Conservation (phyloP, 2,329 filamentous ascomycete genomes). For the Fusarium sp. region DNA sequence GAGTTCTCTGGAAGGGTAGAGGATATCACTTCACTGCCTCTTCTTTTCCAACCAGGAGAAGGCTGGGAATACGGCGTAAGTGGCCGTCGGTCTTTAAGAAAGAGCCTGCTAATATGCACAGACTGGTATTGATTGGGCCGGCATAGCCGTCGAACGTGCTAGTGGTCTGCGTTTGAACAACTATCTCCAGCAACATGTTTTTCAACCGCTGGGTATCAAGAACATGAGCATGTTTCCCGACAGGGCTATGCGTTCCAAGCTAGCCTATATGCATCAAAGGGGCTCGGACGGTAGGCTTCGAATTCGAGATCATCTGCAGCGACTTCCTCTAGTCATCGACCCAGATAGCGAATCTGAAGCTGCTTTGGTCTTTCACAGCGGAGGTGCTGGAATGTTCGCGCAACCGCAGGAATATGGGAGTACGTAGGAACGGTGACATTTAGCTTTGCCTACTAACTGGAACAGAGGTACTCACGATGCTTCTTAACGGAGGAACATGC, state of each 20-base stretch:
- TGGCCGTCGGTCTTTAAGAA: not conserved
- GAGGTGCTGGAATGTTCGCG: slow-evolving; percentile 72
- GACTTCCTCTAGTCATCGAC: slow-evolving; percentile 56
- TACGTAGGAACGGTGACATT: slow-evolving; percentile 48
- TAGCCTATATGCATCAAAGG: slow-evolving; percentile 69
- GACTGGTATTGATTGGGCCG: slow-evolving; percentile 67
- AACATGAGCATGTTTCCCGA: slow-evolving; percentile 69
- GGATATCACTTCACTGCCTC: slow-evolving; percentile 62
- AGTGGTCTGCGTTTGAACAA: slow-evolving; percentile 60
- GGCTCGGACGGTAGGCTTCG: slow-evolving; percentile 57
- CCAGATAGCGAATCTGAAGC: slow-evolving; percentile 57
- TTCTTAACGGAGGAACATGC: slow-evolving; percentile 74
- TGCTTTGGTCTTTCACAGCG: slow-evolving; percentile 65
- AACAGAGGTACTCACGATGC: slow-evolving; percentile 67
- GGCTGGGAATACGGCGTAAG: slow-evolving; percentile 71
- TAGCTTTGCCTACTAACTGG: not conserved
- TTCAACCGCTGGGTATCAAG: slow-evolving; percentile 60
- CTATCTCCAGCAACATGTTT: slow-evolving; percentile 62
- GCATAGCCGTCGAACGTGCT: slow-evolving; percentile 60
- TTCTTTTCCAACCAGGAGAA: slow-evolving; percentile 73
- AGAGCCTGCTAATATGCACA: slow-evolving; percentile 43
- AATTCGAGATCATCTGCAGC: slow-evolving; percentile 63
- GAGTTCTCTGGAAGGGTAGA: slow-evolving; percentile 67
- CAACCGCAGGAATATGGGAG: slow-evolving; percentile 70
- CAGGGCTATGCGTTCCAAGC: slow-evolving; percentile 62